Evolutionary conservation across 1,139 yeast genomes (phyloP), one percentile per base, ranked within the genome.

Genomic region (Diutina ranongensis): DNA sequence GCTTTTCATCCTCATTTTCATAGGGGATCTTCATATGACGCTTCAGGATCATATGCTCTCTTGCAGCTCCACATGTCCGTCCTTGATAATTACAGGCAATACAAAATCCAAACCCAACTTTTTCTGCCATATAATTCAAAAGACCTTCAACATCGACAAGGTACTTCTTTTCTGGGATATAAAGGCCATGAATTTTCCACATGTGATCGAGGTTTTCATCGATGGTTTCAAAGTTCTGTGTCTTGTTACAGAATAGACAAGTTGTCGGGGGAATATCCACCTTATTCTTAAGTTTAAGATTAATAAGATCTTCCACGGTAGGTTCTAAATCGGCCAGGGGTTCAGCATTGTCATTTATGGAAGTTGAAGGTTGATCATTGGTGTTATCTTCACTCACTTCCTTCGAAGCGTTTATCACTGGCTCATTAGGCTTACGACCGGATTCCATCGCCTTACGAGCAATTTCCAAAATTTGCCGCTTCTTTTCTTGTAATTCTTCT

Each of bases 1-100:
- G 74, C 59, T 82, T 83, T 58, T 92, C 95, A 48, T 83, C 83
- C 50, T 80, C 84, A 0, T 78, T 64, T 55, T 92, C 97, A 61
- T 86, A 94, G 0, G 98, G 97, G 48, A 92, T 74, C 59, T 78
- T 76, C 68, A 89, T 83, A 60, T 92, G 99, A 51, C 88, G 78
- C 62, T 92, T 92, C 19, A 83, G 74, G 7, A 72, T 58, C 87
- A 89, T 83, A 61, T 92, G 99, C 40, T 88, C 94, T 53, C 97
- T 79, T 7, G 86, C 92, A 48, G 95, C 86, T 57, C 86, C 95
- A 34, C 89, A 60, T 47, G 80, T 78, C 53, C 76, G 75, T 7
- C 97, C 97, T 61, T 86, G 88, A 60, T 82, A 94, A 45, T 71
- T 70, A 62, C 99, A 92, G 45, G 80, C 76, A 45, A 92, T 64